Percentiles rank a stretch among this genome's conserved stretches.
phyloP scores from a whole-genome alignment of 306 rosid genomes.

The Glycine tomentella region DNA sequence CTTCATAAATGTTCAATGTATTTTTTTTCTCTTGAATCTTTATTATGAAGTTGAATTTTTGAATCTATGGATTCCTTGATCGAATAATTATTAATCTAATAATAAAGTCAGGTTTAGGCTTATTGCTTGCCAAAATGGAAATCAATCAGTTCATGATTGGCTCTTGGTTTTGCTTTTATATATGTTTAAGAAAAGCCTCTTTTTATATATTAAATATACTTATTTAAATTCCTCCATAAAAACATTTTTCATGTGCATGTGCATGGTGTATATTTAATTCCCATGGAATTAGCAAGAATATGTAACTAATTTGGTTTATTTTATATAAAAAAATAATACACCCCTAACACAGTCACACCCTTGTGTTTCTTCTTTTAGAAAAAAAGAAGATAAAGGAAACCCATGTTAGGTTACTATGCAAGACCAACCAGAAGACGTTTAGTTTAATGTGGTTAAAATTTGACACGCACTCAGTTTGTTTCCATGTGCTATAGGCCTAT shows the following conservation, averaged over 20 bases:
- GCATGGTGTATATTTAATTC: not conserved
- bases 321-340: not conserved
- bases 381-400: not conserved
- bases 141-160: not conserved
- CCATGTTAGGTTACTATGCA: not conserved
- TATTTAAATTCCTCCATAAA: not conserved
- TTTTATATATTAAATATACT: not conserved
- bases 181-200: not conserved
- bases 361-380: slow-evolving; percentile 3
- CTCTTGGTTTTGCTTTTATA: not conserved
- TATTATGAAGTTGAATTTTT: slow-evolving; percentile 16
- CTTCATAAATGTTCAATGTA: too few species aligned
- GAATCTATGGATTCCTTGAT: not conserved
- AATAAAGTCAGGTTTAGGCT: slow-evolving; percentile 3
- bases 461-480: slow-evolving; percentile 32
- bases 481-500: slow-evolving; percentile 23
- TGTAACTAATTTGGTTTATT: not conserved
- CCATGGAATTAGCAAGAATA: not conserved
- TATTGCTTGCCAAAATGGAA: not conserved
- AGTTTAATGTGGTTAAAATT: slow-evolving; percentile 28
- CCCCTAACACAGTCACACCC: not conserved
- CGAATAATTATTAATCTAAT: slow-evolving; percentile 18
- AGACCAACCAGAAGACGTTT: slow-evolving; percentile 8
- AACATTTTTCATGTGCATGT: not conserved
- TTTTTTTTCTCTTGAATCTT: slow-evolving; percentile 2